Conservation (phyloP, 108 stramenopile species). For the Chaetoceros tenuissimus region DNA sequence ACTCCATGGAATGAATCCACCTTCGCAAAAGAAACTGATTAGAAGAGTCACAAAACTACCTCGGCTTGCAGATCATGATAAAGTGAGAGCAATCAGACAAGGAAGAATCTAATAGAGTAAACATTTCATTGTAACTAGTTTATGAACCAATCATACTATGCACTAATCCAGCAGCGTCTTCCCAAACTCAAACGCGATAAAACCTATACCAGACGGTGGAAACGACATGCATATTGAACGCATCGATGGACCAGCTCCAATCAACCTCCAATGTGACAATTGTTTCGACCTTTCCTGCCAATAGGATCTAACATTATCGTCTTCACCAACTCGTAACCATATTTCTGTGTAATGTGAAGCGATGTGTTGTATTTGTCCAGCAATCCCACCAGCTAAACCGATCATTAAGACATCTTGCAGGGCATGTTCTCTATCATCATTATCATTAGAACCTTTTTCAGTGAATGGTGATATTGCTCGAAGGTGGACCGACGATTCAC, state of each 20-base stretch:
- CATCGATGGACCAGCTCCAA: conserved; percentile 20
- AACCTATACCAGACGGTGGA: conserved; percentile 49
- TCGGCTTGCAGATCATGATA: no score
- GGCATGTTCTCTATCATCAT: neutral
- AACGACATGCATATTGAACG: conserved; percentile 41
- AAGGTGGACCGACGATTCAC: no score
- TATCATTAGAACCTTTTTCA: neutral
- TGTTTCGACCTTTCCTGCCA: neutral
- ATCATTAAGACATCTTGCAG: conserved; percentile 18
- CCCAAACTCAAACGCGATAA: conserved; percentile 72
- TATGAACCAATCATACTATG: no score
- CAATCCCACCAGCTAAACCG: conserved; percentile 48
- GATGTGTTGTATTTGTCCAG: conserved; percentile 55
- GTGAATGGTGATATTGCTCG: no score
- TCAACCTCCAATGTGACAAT: neutral
- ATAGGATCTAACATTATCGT: neutral
- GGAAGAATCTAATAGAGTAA: no score
- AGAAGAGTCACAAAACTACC: no score
- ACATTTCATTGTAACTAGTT: no score
- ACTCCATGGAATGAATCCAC: no score
- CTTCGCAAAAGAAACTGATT: no score
- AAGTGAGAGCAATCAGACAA: no score
- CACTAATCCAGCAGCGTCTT: conserved; percentile 6
- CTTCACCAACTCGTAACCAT: conserved; percentile 11
- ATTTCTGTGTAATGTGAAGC: conserved; percentile 44